Conservation (phyloP, 441 rosid species). For the Kokia cookei region DNA sequence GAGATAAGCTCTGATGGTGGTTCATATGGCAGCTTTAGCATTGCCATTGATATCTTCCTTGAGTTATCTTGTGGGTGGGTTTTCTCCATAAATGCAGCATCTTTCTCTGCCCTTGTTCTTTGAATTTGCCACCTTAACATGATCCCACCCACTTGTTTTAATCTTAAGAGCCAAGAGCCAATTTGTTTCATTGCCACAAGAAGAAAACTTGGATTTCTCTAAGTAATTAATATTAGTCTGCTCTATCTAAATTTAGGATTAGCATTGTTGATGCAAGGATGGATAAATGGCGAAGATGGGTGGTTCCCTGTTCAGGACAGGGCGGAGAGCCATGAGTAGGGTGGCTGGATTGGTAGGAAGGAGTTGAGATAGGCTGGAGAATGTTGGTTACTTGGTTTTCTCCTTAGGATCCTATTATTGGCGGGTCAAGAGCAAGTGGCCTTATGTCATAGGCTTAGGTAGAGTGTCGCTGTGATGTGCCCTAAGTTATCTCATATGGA, state of each 20-base stretch:
- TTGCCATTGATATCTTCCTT: background rate
- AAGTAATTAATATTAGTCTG: background rate
- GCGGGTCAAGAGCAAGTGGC: too few species aligned
- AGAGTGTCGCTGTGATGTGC: too few species aligned
- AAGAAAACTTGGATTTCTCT: background rate
- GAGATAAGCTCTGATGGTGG: background rate
- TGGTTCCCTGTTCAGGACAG: too few species aligned
- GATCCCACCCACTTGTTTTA: background rate
- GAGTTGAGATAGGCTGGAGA: too few species aligned
- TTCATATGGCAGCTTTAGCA: background rate
- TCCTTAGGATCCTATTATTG: too few species aligned
- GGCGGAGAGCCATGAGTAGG: too few species aligned
- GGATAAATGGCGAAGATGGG: too few species aligned
- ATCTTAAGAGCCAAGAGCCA: background rate
- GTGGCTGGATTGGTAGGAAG: too few species aligned
- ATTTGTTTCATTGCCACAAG: background rate
- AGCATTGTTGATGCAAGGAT: background rate
- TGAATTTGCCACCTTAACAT: background rate
- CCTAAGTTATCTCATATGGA: too few species aligned
- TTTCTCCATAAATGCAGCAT: background rate
- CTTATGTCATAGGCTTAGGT: too few species aligned
- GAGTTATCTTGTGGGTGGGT: background rate
- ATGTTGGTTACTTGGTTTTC: too few species aligned
- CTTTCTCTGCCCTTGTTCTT: background rate
- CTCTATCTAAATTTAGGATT: background rate